These are phyloP conservation scores for Microdochium paspali DNA, from an alignment of 2,329 filamentous ascomycete species.

Conservation along the genomic window DNA sequence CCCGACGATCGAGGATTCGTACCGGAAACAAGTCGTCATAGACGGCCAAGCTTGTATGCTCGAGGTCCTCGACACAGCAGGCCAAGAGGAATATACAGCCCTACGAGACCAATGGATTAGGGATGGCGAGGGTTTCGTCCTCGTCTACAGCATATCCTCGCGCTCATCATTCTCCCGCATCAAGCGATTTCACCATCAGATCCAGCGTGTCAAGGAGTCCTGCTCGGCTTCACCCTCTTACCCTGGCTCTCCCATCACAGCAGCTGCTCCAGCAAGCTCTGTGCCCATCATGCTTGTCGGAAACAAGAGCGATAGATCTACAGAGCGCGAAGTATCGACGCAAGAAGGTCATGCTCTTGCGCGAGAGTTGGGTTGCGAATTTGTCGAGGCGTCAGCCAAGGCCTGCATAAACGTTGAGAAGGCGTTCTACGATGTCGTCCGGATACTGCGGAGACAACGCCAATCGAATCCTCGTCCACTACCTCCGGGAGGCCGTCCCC, in stretches of 20 bases:
- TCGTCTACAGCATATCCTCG: conserved; percentile 98
- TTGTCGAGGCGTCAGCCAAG: conserved; percentile 93
- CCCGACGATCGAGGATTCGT: conserved; percentile 81
- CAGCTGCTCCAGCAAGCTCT: conserved; percentile 50
- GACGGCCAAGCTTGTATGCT: conserved; percentile 95
- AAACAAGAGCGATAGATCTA: conserved; percentile 96
- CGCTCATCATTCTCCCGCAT: conserved; percentile 92
- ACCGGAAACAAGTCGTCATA: conserved; percentile 85
- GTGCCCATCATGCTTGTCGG: conserved; percentile 97
- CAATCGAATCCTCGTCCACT: conserved; percentile 40
- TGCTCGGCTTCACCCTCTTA: conserved; percentile 68
- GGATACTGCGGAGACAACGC: conserved; percentile 77
- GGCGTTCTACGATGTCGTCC: conserved; percentile 95
- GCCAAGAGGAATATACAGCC: conserved; percentile 97
- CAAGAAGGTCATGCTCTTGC: conserved; percentile 91
- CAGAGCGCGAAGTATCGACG: conserved; percentile 90
- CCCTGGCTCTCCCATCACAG: conserved; percentile 61
- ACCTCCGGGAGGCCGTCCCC: conserved; percentile 19
- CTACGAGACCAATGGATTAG: conserved; percentile 97
- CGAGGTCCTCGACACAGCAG: conserved; percentile 92
- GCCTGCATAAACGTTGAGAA: conserved; percentile 98
- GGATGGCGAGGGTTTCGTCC: conserved; percentile 92
- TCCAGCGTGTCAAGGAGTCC: conserved; percentile 94
- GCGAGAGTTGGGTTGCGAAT: conserved; percentile 87
- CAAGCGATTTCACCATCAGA: conserved; percentile 92